Conservation (phyloP, 1,284 basidiomycete species). For the Pisolithus thermaeus region DNA sequence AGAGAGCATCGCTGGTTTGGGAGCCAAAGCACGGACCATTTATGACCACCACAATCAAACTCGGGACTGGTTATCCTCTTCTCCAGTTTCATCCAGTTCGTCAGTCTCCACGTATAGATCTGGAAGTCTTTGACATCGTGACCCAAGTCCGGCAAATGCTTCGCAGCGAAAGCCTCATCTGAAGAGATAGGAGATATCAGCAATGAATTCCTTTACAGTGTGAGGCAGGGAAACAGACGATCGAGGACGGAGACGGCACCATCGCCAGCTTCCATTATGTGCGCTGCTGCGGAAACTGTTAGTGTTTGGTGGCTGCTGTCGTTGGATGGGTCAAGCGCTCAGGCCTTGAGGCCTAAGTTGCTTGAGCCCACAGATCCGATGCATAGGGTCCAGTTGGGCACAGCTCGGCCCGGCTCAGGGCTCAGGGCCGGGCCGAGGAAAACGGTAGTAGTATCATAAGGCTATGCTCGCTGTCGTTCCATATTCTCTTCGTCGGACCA, state of each 20-base stretch:
- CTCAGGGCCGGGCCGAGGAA: no score
- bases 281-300: constrained; percentile 44
- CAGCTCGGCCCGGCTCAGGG: no score
- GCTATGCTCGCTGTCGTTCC: no score
- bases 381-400: no score
- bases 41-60: constrained; percentile 97
- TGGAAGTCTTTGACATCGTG: constrained; percentile 94
- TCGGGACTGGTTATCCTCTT: constrained; percentile 84
- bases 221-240: constrained; percentile 49
- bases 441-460: no score
- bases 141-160: constrained; percentile 94
- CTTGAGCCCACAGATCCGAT: no score
- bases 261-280: constrained; percentile 66
- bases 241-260: no score
- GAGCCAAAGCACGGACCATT: constrained; percentile 63
- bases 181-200: constrained; percentile 19
- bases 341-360: no score
- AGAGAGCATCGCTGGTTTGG: constrained; percentile 4
- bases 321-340: no score
- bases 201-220: background rate
- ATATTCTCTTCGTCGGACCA: no score
- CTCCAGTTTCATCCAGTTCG: constrained; percentile 81
- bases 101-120: constrained; percentile 80
- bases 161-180: constrained; percentile 91
- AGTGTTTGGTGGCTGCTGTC: no score